Evolutionary conservation across 2,329 filamentous ascomycete species (phyloP).

Genomic region (Diaporthe destruens): DNA sequence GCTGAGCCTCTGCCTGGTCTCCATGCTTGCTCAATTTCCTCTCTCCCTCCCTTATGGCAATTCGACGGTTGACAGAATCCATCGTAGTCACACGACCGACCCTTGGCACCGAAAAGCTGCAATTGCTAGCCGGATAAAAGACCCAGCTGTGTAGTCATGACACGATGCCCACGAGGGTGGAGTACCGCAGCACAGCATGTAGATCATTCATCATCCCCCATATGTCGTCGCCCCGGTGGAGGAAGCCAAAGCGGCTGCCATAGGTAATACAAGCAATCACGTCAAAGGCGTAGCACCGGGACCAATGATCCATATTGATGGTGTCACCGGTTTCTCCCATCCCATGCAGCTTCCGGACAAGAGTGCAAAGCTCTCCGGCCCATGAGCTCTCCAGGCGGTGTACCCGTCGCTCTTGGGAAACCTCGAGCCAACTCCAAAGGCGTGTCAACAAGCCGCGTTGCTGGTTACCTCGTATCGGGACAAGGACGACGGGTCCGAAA

Average conservation of each 20-base stretch:
- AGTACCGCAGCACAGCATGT: conserved; percentile 29
- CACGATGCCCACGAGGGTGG: conserved; percentile 35
- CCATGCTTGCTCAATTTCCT: conserved; percentile 3
- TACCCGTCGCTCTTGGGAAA: conserved; percentile 55
- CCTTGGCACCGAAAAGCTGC: conserved; percentile 32
- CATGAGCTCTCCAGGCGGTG: conserved; percentile 44
- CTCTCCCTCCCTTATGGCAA: conserved; percentile 33
- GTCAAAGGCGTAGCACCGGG: conserved; percentile 63
- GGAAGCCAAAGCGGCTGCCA: conserved; percentile 56
- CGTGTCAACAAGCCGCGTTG: background rate
- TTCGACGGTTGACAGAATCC: conserved; percentile 34
- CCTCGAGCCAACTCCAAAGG: conserved; percentile 48
- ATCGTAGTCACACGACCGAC: conserved; percentile 30
- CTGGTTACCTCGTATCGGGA: background rate
- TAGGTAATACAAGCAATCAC: conserved; percentile 65
- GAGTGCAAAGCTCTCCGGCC: conserved; percentile 45
- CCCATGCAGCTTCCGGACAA: conserved; percentile 54
- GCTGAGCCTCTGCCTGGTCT: background rate
- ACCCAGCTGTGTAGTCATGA: conserved; percentile 31
- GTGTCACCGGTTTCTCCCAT: conserved; percentile 48
- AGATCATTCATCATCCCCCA: conserved; percentile 51
- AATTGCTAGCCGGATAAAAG: conserved; percentile 32
- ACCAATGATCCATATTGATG: conserved; percentile 57
- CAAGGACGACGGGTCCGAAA: background rate
- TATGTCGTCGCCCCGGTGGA: conserved; percentile 60